Evolutionary conservation across 257 asterid genomes (phyloP), one percentile per base, ranked within the genome.

Genomic region (Linderniella brevidens): DNA sequence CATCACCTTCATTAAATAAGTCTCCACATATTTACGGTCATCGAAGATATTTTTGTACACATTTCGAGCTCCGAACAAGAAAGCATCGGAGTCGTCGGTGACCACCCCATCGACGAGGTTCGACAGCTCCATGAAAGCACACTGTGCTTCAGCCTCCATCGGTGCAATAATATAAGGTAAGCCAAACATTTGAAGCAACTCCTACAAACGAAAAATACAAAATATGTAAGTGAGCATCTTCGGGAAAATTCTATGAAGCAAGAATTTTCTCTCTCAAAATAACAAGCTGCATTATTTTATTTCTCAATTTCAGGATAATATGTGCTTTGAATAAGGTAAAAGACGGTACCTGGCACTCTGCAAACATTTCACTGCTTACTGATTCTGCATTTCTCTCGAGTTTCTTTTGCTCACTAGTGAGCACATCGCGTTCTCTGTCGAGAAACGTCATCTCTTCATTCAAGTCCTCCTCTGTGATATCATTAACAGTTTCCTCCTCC

Each of bases 121-220:
- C 16, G 70, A 66, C 55, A 76, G 77, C 70, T 84, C 98, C 95
- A 88, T 72, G 60, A 72, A 78, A 38, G 96, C 96, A 64, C 96
- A 88, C 47, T 84, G 96, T 58, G 98, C 96, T 85, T 88, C 98
- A 58, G 96, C 96, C 66, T 84, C 98, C 98, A 88, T 84, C 39
- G 98, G 98, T 35, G 96, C 96, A 50, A 88, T 75, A 35, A 88
- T 84, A 66, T 76, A 88, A 32, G 98, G 98, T 58, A 88, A 65
- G 56, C 95, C 98, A 74, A 88, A 88, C 76, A 88, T 84, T 75
- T 88, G 98, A 70, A 88, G 98, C 74, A 88, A 58, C 71, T 88
- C 98, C 98, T 88, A 61, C 35, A 58, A 66, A 58, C 49, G 58
- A 36, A 59, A 38, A 18, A 25, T 32, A 53, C 58, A 43, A 20